Evolutionary conservation across 148 eudicot species (phyloP).

Genomic region (Chenopodium formosanum): DNA sequence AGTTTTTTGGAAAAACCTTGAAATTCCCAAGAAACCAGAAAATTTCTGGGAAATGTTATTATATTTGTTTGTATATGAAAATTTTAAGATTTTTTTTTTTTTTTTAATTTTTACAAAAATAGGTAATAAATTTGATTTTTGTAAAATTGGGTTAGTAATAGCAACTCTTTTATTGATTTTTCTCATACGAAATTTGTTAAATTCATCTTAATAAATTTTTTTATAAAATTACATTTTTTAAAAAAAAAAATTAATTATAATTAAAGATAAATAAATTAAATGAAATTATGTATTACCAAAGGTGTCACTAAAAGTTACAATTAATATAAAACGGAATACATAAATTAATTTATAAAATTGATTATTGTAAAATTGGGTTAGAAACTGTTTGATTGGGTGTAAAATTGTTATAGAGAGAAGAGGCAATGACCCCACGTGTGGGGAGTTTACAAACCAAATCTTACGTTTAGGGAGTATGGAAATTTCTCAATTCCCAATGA

Average conservation of each 20-base stretch:
- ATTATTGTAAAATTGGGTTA: background rate
- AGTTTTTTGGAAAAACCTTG: background rate
- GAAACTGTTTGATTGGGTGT: slow-evolving; percentile 24
- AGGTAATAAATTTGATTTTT: background rate
- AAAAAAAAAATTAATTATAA: no score
- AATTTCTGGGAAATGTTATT: background rate
- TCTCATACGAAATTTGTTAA: no score
- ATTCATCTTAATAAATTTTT: no score
- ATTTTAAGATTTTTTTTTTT: background rate
- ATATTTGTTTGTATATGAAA: slow-evolving; percentile 14
- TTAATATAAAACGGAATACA: no score
- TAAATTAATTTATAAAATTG: background rate
- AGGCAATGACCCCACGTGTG: slow-evolving; percentile 17
- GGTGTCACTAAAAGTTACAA: no score
- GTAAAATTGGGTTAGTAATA: background rate
- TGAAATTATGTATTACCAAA: no score
- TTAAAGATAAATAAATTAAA: no score
- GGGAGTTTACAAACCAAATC: slow-evolving; percentile 7
- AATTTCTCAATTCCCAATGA: background rate
- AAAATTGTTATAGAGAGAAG: background rate
- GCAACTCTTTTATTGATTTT: slow-evolving; percentile 21
- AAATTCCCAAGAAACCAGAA: background rate
- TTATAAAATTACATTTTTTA: no score
- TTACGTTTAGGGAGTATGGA: background rate
- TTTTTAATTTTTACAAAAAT: background rate